A percentile compares a stretch with the other conserved stretches of the same genome.
phyloP scores from a whole-genome alignment of 1,284 basidiomycete genomes.

The Crucibulum cyathiforme region DNA sequence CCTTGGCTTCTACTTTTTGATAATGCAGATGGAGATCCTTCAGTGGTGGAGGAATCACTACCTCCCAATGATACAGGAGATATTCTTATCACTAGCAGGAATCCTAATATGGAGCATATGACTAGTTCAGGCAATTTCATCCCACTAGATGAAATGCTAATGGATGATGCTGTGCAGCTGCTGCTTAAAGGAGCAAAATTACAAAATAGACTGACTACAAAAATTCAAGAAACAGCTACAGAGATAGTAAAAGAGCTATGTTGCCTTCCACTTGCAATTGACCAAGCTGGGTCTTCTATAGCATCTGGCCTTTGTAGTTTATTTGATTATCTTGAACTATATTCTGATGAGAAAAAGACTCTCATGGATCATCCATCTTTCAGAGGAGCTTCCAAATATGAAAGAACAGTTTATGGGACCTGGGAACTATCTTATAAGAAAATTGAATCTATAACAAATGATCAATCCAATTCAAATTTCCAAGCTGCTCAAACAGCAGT shows the following conservation, averaged over 20 bases:
- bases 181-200: background rate
- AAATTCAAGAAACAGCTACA: background rate
- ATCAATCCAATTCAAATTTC: too few species aligned
- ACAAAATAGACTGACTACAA: background rate
- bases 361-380: slow-evolving; percentile 1
- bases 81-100: slow-evolving; percentile 2
- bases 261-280: slow-evolving; percentile 4
- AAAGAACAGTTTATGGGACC: slow-evolving; percentile 2
- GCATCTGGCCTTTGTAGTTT: background rate
- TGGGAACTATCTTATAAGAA: slow-evolving; percentile 1
- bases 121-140: background rate
- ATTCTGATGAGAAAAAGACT: background rate
- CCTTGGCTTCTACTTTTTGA: background rate
- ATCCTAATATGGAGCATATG: background rate
- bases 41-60: background rate
- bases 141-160: background rate
- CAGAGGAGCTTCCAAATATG: slow-evolving; percentile 3
- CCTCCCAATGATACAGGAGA: background rate
- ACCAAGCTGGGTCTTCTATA: slow-evolving; percentile 6
- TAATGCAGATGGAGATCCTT: background rate
- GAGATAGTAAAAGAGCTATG: slow-evolving; percentile 1
- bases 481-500: slow-evolving; percentile 2
- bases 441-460: background rate
- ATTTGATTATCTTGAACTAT: background rate
- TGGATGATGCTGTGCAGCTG: background rate